Percentiles rank a stretch among this genome's conserved stretches.
Evolutionary conservation across 2,329 filamentous ascomycete species (phyloP).

Genomic region (Neofusicoccum sp.): DNA sequence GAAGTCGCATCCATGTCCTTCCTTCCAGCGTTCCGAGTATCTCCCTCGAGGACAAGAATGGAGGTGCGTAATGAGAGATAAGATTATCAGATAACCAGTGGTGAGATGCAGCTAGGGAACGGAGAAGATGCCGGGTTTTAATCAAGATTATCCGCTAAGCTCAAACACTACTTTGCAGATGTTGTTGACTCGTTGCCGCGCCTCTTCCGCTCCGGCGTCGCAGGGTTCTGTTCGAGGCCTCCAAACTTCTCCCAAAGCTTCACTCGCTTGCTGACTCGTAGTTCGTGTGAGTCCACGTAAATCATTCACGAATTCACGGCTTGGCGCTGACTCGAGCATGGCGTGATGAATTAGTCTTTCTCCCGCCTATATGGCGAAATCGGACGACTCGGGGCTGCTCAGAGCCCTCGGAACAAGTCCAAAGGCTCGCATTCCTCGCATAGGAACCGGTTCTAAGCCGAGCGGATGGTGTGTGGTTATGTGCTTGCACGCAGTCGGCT

Average conservation of each 20-base stretch:
- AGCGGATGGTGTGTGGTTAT: not conserved
- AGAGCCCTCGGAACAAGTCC: not conserved
- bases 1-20: not conserved
- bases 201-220: constrained; percentile 2
- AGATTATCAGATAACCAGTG: constrained; percentile 7
- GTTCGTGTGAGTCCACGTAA: not conserved
- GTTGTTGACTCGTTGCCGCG: not conserved
- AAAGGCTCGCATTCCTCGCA: not conserved
- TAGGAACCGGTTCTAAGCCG: not conserved
- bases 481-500: not conserved
- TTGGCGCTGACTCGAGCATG: constrained; percentile 6
- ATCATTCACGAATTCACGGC: not conserved
- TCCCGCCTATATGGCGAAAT: not conserved
- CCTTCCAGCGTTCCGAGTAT: not conserved
- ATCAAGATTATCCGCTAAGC: not conserved
- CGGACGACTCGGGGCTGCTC: not conserved
- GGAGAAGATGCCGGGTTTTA: not conserved
- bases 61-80: not conserved
- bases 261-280: not conserved
- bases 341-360: not conserved
- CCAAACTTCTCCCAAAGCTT: not conserved
- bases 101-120: not conserved
- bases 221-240: not conserved
- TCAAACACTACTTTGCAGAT: not conserved
- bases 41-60: not conserved